Conservation (phyloP, 2,329 filamentous ascomycete genomes). For the Ceratocystis diversiconidia region DNA sequence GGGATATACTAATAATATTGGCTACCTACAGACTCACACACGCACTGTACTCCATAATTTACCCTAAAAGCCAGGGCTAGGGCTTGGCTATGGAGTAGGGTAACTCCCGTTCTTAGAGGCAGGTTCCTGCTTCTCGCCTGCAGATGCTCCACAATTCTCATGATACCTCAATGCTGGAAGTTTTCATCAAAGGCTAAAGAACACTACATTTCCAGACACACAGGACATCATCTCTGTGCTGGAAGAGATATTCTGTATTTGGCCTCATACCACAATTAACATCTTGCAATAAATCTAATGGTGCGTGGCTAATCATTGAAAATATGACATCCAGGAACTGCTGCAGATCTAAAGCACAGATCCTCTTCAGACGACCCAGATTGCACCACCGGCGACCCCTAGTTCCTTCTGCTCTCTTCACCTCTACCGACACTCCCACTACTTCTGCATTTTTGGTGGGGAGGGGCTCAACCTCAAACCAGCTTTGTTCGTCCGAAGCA, state of each 20-base stretch:
- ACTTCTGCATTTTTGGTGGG: not conserved
- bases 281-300: too few relatives aligned
- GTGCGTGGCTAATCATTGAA: not conserved
- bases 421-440: not conserved
- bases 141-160: not conserved
- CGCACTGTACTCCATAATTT: too few relatives aligned
- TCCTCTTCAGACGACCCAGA: not conserved
- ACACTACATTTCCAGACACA: not conserved
- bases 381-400: not conserved
- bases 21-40: too few relatives aligned
- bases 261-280: too few relatives aligned
- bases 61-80: too few relatives aligned
- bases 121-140: not conserved
- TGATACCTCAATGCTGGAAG: not conserved
- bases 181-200: not conserved
- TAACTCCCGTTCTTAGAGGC: not conserved
- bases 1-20: too few relatives aligned
- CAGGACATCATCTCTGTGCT: too few relatives aligned
- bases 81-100: not conserved
- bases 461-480: not conserved
- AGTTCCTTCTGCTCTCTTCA: not conserved
- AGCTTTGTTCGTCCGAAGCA: constrained; percentile 4
- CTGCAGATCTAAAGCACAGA: constrained; percentile 1
- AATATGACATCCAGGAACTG: not conserved
- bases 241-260: too few relatives aligned